Percentiles rank a stretch among this genome's conserved stretches.
Evolutionary conservation across 2,329 filamentous ascomycete genomes (phyloP).

Genomic region (Colletotrichum musicola): DNA sequence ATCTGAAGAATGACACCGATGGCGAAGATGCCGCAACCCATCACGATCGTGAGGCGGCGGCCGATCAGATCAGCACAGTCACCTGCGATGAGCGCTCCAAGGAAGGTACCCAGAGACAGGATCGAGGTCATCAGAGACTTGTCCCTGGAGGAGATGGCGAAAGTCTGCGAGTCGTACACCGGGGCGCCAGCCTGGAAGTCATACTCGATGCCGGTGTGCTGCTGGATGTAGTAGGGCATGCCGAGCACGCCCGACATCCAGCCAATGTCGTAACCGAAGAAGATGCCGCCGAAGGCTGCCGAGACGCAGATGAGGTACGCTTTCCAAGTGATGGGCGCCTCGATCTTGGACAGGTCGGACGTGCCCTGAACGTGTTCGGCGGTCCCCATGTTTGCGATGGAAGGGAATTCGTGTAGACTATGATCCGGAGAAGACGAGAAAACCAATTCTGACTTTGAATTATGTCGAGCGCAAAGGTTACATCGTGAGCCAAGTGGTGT

Average conservation of each 20-base stretch:
- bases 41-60: constrained; percentile 69
- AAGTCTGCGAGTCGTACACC: background rate
- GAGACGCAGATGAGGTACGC: constrained; percentile 70
- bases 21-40: constrained; percentile 71
- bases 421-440: no score
- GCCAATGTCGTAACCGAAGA: constrained; percentile 67
- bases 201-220: constrained; percentile 49
- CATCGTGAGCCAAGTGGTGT: no score
- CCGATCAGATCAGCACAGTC: constrained; percentile 75
- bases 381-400: background rate
- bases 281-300: constrained; percentile 68
- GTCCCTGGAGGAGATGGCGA: constrained; percentile 5
- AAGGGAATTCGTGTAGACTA: no score
- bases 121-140: constrained; percentile 71
- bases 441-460: no score
- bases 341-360: constrained; percentile 60
- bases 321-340: constrained; percentile 61
- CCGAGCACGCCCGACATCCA: constrained; percentile 62
- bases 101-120: constrained; percentile 74
- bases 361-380: constrained; percentile 44
- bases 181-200: constrained; percentile 15
- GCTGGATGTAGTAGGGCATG: constrained; percentile 48
- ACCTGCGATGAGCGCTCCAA: constrained; percentile 74
- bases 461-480: no score
- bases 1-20: constrained; percentile 72